These are phyloP conservation scores for Spiromastix sp. DNA, from an alignment of 2,329 filamentous ascomycete species.

Conservation along the genomic window DNA sequence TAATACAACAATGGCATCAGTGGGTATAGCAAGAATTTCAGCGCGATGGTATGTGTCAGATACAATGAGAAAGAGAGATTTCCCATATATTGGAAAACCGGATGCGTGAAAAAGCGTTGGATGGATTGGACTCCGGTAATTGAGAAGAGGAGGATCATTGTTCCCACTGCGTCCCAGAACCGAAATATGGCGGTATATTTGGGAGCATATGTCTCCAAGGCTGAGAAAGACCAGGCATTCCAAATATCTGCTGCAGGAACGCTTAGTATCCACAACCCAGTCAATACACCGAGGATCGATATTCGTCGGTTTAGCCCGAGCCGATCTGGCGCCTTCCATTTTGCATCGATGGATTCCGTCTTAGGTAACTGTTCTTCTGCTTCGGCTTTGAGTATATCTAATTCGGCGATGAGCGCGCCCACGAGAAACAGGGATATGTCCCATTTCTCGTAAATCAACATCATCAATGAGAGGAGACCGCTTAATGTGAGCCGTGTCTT, in stretches of 20 bases:
- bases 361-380: constrained; percentile 8
- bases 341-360: constrained; percentile 4
- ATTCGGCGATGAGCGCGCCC: constrained; percentile 34
- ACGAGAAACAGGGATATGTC: constrained; percentile 35
- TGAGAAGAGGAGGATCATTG: constrained; percentile 31
- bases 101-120: constrained; percentile 31
- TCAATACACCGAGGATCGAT: constrained; percentile 26
- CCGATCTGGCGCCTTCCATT: not conserved
- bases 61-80: constrained; percentile 40
- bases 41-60: constrained; percentile 35
- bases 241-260: constrained; percentile 31
- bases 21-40: constrained; percentile 35
- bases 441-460: constrained; percentile 33
- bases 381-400: constrained; percentile 33
- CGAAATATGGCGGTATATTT: constrained; percentile 34
- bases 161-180: constrained; percentile 34
- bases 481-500: constrained; percentile 27
- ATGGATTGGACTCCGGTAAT: constrained; percentile 31
- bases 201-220: constrained; percentile 28
- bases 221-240: constrained; percentile 32
- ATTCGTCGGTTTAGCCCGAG: too few relatives aligned
- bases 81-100: constrained; percentile 35
- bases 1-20: constrained; percentile 33
- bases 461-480: constrained; percentile 27
- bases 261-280: constrained; percentile 33